phyloP scores from a whole-genome alignment of 495 filamentous ascomycete species.

The Poronia punctata region DNA sequence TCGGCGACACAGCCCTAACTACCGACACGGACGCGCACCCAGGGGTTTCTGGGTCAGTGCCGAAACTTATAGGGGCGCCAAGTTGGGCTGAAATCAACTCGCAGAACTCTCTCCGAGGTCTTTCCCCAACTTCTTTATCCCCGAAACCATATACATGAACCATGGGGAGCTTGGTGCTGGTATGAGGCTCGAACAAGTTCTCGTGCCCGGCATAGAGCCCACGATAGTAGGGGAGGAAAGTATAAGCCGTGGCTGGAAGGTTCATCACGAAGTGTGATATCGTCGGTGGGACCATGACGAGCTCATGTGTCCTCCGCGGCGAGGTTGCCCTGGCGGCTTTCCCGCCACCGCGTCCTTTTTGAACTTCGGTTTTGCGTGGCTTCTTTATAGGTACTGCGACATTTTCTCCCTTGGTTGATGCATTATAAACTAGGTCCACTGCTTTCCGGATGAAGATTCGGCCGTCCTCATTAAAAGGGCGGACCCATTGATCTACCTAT shows the following conservation, averaged over 20 bases:
- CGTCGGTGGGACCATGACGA: constrained; percentile 52
- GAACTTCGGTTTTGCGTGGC: constrained; percentile 22
- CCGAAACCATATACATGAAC: constrained; percentile 91
- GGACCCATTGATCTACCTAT: constrained; percentile 66
- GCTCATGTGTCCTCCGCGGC: no score
- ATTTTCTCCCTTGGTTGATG: constrained; percentile 40
- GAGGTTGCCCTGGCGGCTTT: no score
- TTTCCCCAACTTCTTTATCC: constrained; percentile 64
- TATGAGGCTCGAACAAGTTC: constrained; percentile 55
- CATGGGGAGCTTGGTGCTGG: constrained; percentile 57
- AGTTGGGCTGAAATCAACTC: constrained; percentile 56
- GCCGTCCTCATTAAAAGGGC: constrained; percentile 73
- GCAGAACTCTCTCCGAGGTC: constrained; percentile 53
- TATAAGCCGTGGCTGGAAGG: constrained; percentile 79
- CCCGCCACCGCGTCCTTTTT: constrained; percentile 13
- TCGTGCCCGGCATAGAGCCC: constrained; percentile 70
- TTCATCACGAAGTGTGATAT: constrained; percentile 96
- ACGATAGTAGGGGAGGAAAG: constrained; percentile 77
- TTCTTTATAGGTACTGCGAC: constrained; percentile 35
- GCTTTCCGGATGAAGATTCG: constrained; percentile 68
- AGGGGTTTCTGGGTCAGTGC: constrained; percentile 46
- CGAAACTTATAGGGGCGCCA: constrained; percentile 52
- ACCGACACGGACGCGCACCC: constrained; percentile 61
- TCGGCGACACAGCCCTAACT: constrained; percentile 83
- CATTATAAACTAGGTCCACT: constrained; percentile 52